Evolutionary conservation across 306 rosid species (phyloP).

Genomic region (Citrullus mucosospermus): DNA sequence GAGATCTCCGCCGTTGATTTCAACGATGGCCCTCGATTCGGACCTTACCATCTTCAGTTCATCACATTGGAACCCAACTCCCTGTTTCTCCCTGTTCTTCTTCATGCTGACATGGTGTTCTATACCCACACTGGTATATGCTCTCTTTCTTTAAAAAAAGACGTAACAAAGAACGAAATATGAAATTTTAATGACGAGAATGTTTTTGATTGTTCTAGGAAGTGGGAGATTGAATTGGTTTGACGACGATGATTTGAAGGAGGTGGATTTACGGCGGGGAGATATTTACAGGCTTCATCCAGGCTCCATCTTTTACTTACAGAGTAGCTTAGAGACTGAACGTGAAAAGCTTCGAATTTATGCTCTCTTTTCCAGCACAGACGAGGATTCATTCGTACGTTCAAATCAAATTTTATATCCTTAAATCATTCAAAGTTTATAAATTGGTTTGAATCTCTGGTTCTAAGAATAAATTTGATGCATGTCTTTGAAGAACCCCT

Average conservation of each 20-base stretch:
- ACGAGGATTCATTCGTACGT: slow-evolving; percentile 38
- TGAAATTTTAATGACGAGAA: neutral
- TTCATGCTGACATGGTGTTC: slow-evolving; percentile 66
- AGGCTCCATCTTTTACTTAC: slow-evolving; percentile 58
- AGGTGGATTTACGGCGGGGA: slow-evolving; percentile 37
- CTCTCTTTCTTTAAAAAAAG: neutral
- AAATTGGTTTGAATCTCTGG: neutral
- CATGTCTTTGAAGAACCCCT: slow-evolving; percentile 28
- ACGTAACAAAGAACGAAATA: neutral
- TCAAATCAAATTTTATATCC: neutral
- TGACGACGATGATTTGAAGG: slow-evolving; percentile 19
- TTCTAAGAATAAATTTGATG: neutral
- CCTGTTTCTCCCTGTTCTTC: slow-evolving; percentile 74
- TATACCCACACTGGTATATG: slow-evolving; percentile 53
- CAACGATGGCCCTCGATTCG: slow-evolving; percentile 18
- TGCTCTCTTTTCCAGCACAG: slow-evolving; percentile 52
- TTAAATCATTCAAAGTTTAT: neutral
- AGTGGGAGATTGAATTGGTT: slow-evolving; percentile 57
- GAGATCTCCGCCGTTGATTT: slow-evolving; percentile 43
- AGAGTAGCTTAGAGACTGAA: slow-evolving; percentile 43
- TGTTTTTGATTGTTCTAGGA: slow-evolving; percentile 21
- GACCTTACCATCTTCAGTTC: slow-evolving; percentile 63
- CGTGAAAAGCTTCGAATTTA: slow-evolving; percentile 51
- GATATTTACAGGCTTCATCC: slow-evolving; percentile 43
- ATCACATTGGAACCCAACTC: slow-evolving; percentile 75